These are phyloP conservation scores for Cantharellus anzutake DNA, from an alignment of 768 basidiomycete species.

Conservation along the genomic window DNA sequence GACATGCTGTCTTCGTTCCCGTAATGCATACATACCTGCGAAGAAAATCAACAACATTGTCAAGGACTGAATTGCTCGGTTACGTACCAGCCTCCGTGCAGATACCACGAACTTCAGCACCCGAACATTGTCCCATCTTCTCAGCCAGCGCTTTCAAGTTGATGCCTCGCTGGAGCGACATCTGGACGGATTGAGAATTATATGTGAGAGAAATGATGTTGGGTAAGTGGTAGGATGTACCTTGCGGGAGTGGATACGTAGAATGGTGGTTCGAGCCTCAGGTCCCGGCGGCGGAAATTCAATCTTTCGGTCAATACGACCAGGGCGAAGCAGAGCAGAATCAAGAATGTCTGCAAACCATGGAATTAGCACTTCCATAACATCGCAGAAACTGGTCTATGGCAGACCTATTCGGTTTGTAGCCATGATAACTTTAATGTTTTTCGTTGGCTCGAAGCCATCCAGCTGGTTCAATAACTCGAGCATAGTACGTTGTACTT, in stretches of 20 bases:
- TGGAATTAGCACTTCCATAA: not conserved
- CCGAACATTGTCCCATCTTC: slow-evolving; percentile 99
- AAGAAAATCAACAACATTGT: slow-evolving; percentile 1
- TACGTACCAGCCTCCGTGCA: slow-evolving; percentile 83
- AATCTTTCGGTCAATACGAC: slow-evolving; percentile 93
- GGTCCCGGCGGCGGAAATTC: slow-evolving; percentile 98
- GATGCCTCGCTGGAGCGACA: slow-evolving; percentile 95
- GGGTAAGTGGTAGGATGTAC: slow-evolving; percentile 20
- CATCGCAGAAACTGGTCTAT: not conserved
- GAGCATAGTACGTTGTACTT: slow-evolving; percentile 82
- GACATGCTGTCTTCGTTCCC: slow-evolving; percentile 90
- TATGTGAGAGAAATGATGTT: not conserved
- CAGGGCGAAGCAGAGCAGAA: slow-evolving; percentile 78
- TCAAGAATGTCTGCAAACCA: slow-evolving; percentile 64
- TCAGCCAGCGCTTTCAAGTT: slow-evolving; percentile 91
- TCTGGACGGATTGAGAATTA: slow-evolving; percentile 25
- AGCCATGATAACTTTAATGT: slow-evolving; percentile 87
- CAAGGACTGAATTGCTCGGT: not conserved
- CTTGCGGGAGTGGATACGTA: slow-evolving; percentile 93
- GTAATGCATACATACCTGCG: slow-evolving; percentile 85
- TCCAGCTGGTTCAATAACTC: slow-evolving; percentile 79
- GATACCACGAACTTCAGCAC: slow-evolving; percentile 93
- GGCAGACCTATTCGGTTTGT: slow-evolving; percentile 75
- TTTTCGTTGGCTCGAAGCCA: slow-evolving; percentile 69
- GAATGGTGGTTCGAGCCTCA: slow-evolving; percentile 90